Base-by-base conservation (phyloP, 2,329 filamentous ascomycete genomes). In the Chaetothyriales sp. region DNA sequence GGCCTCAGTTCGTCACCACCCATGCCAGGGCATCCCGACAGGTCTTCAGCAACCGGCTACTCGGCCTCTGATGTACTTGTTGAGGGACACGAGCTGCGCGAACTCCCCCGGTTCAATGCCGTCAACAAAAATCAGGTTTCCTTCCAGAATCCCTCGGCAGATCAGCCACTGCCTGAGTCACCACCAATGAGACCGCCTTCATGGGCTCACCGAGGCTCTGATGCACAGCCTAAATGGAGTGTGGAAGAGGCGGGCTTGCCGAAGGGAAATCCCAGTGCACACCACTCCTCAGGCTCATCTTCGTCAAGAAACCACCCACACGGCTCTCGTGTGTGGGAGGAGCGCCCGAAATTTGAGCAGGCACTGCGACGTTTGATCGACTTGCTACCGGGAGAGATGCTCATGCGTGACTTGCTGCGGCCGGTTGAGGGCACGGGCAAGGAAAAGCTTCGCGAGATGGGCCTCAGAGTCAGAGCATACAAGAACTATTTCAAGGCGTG, bases 401-500 rank as follows among this genome's bases (percentile, higher is more conserved):
- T 59, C 47, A 57, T 57, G 26, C 54, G 58, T 44, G 64, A 66
- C 20, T 58, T 70, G 7, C 58, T 70, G 1, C 62, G 65, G 4
- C 64, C 66, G 3, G 64, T 71, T 44, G 59, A 66, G 18, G 57
- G 60, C 2, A 67, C 67, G 1, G 69, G 68, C 25, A 64, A 69
- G 49, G 62, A 64, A 47, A 63, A 64, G 47, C 61, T 70, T 39
- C 63, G 64, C 18, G 68, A 70, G 52, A 60, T 68, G 18, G 68
- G 66, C 12, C 56, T 70, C 9, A 64, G 68, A 22, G 63, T 66
- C 5, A 65, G 68, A 43, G 64, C 63, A 8, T 71, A 67, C 57
- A 63, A 63, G 49, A 64, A 60, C 44, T 68, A 67, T 48, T 65
- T 68, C 18, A 63, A 66, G 36, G 66, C 68, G 3, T 71, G 68